These are phyloP conservation scores for Melocanna baccifera DNA, from an alignment of 176 grass and related monocot species.

Conservation along the genomic window DNA sequence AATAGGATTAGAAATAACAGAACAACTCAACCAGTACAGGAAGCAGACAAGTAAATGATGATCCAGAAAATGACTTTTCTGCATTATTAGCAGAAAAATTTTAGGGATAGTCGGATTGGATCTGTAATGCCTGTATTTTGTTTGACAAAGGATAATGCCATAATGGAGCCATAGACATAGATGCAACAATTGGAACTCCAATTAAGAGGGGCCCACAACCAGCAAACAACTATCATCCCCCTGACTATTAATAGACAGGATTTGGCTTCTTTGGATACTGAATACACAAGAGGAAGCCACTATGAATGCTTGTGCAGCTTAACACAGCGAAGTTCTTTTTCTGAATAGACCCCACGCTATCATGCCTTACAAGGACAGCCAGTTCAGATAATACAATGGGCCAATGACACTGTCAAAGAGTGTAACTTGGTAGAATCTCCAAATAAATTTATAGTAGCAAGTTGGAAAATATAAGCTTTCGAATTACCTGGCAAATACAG, in stretches of 20 bases:
- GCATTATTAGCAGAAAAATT: neutral
- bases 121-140: neutral
- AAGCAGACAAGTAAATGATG: neutral
- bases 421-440: neutral
- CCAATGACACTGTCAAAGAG: neutral
- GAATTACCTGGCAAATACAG: slow-evolving; percentile 74
- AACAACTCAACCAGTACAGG: neutral
- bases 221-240: neutral
- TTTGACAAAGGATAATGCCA: neutral
- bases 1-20: neutral
- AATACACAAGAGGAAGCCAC: neutral
- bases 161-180: neutral
- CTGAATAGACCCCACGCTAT: neutral
- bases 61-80: neutral
- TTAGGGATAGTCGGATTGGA: neutral
- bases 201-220: neutral
- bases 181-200: neutral
- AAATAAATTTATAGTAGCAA: neutral
- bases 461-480: neutral
- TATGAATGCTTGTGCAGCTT: neutral
- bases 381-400: neutral
- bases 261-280: neutral
- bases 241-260: neutral
- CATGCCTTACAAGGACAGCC: neutral
- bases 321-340: neutral